Evolutionary conservation across 192 early-diverging fungal genomes (phyloP), one percentile per base, ranked within the genome.

Genomic region (Phlyctochytrium bullatum): DNA sequence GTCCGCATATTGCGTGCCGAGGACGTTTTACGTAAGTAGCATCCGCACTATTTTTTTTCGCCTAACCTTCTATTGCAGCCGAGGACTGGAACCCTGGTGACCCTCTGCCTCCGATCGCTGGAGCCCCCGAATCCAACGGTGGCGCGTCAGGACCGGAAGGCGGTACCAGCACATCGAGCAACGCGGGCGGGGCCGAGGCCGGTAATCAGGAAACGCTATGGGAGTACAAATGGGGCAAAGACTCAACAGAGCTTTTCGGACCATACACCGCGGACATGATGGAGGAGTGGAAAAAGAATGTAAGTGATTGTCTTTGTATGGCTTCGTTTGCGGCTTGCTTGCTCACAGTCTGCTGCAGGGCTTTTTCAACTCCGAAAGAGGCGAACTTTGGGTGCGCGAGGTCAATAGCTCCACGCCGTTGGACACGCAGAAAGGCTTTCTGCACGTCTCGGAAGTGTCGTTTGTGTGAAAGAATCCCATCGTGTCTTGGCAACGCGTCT

Each of bases 31-130:
- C 65, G 60, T 68, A 51, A 30, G 52, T n/a, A n/a, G n/a, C n/a
- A n/a, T n/a, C n/a, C n/a, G n/a, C n/a, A 47, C 20, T 47, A 47
- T 47, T 47, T 47, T 47, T 20, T 47, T 20, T 14, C 20, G 40
- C 40, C 20, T 14, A 47, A 47, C 6, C 20, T 14, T 47, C 40
- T 6, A 6, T 14, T 14, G 6, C 61, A 52, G 17, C 27, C 28
- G 79, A 80, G n/a, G 62, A 60, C 47, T 81, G 80, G 80, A 68
- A 67, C 28, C 76, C 68, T 57, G 79, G 76, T 4, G 76, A 77
- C 25, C 54, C 66, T 32, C 27, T 71, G 14, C 69, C 69, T 64
- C 12, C 10, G 60, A 28, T 30, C 27, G 59, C 63, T 12, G 24
- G 30, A 14, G 30, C 30, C 61, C 40, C 40, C 10, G 20, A 29